Evolutionary conservation across 2,329 filamentous ascomycete species (phyloP).

Genomic region (Trichoderma semiorbis): DNA sequence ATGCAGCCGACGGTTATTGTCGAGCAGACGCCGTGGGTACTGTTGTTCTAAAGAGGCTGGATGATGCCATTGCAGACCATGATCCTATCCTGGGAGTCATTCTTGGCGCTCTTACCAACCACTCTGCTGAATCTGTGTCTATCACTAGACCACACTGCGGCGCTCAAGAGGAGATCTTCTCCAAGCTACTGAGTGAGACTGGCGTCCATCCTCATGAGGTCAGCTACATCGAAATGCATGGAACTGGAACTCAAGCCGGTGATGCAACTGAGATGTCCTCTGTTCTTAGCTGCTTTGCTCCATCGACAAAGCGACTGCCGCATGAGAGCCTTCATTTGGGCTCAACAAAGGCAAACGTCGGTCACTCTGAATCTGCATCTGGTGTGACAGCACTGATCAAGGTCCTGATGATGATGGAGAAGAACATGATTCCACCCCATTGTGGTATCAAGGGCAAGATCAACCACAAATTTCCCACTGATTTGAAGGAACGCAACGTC

Average conservation of each 20-base stretch:
- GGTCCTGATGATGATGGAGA: constrained; percentile 61
- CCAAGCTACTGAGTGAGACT: constrained; percentile 60
- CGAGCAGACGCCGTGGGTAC: constrained; percentile 73
- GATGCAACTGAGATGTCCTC: constrained; percentile 81
- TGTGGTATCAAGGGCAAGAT: constrained; percentile 61
- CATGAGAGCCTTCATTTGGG: constrained; percentile 5
- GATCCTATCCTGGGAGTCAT: constrained; percentile 77
- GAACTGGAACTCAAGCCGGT: constrained; percentile 84
- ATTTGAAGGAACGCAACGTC: constrained; percentile 56
- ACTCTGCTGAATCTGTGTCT: constrained; percentile 65
- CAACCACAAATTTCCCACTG: constrained; percentile 54
- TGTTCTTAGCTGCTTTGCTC: constrained; percentile 55
- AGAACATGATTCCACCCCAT: constrained; percentile 60
- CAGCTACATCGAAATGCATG: constrained; percentile 88
- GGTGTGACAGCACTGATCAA: constrained; percentile 62
- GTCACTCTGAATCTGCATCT: constrained; percentile 62
- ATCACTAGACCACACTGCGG: constrained; percentile 57
- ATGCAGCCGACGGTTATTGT: constrained; percentile 78
- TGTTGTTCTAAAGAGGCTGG: constrained; percentile 73
- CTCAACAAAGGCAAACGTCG: constrained; percentile 57
- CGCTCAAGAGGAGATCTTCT: constrained; percentile 8
- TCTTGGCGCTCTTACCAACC: constrained; percentile 62
- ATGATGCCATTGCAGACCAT: constrained; percentile 72
- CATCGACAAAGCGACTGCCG: constrained; percentile 53
- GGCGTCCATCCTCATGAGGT: constrained; percentile 74